Evolutionary conservation across 2,329 filamentous ascomycete genomes (phyloP).

Genomic region (Eutypa lata): DNA sequence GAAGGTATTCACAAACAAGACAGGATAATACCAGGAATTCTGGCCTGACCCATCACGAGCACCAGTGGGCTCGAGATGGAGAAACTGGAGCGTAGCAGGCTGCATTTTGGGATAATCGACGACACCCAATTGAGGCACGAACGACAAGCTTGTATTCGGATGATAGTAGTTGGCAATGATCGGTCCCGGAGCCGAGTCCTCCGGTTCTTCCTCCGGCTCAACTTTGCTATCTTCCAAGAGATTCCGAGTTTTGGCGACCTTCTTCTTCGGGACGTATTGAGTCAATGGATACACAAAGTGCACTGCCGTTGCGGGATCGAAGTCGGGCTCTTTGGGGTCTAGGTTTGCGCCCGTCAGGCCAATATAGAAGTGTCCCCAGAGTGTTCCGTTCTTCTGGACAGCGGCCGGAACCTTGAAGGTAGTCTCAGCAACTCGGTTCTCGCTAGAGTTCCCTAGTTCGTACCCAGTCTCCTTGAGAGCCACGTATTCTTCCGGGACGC

Average conservation of each 20-base stretch:
- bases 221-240: conserved; percentile 60
- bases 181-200: conserved; percentile 58
- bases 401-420: conserved; percentile 72
- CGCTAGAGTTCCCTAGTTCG: conserved; percentile 72
- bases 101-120: conserved; percentile 65
- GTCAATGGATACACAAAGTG: conserved; percentile 84
- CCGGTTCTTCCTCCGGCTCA: conserved; percentile 47
- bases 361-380: conserved; percentile 93
- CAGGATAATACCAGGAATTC: conserved; percentile 89
- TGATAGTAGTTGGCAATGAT: conserved; percentile 86
- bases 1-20: conserved; percentile 92
- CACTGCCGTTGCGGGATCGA: conserved; percentile 73
- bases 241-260: conserved; percentile 81
- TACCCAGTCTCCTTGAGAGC: conserved; percentile 81
- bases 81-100: conserved; percentile 71
- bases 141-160: conserved; percentile 85
- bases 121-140: conserved; percentile 77
- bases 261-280: conserved; percentile 89
- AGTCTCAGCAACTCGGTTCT: conserved; percentile 74
- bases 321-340: conserved; percentile 70
- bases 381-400: conserved; percentile 87
- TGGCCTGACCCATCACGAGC: conserved; percentile 80
- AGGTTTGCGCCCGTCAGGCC: conserved; percentile 71
- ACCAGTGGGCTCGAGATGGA: conserved; percentile 75
- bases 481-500: conserved; percentile 63